phyloP scores from a whole-genome alignment of 768 basidiomycete species.

The Xerocomus potaroensis region DNA sequence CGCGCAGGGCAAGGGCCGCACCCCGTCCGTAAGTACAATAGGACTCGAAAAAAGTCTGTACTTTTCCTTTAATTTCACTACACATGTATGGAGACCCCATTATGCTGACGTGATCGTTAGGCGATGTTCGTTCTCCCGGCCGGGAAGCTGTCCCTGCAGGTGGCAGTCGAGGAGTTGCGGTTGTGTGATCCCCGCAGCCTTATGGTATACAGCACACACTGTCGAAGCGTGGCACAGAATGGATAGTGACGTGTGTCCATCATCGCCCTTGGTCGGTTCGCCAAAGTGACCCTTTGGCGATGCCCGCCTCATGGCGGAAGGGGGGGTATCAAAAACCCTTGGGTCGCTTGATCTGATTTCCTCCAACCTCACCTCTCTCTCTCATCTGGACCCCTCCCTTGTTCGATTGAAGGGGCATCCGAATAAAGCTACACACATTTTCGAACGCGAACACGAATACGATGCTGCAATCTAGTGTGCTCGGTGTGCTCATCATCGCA shows the following conservation, averaged over 20 bases:
- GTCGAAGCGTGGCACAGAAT: slow-evolving; percentile 29
- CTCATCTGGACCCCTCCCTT: no score
- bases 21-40: slow-evolving; percentile 11
- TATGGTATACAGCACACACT: no score
- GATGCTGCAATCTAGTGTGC: slow-evolving; percentile 36
- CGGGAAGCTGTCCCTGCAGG: slow-evolving; percentile 22
- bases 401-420: no score
- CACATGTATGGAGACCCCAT: no score
- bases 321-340: slow-evolving; percentile 28
- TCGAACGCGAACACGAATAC: no score
- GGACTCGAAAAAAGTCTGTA: slow-evolving; percentile 13
- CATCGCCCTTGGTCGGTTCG: slow-evolving; percentile 30
- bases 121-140: slow-evolving; percentile 19
- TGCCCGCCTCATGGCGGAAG: slow-evolving; percentile 27
- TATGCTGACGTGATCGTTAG: slow-evolving; percentile 24
- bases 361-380: slow-evolving; percentile 10
- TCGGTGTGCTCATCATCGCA: slow-evolving; percentile 73
- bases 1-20: slow-evolving; percentile 17
- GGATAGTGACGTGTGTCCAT: slow-evolving; percentile 17
- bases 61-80: slow-evolving; percentile 22
- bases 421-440: no score
- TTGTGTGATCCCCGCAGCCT: no score
- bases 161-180: slow-evolving; percentile 15
- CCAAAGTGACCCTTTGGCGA: slow-evolving; percentile 24
- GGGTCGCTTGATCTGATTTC: slow-evolving; percentile 2